A percentile compares a stretch with the other conserved stretches of the same genome.
These are phyloP conservation scores for Closterium sp. DNA, from an alignment of 139 green algal species.

Conservation along the genomic window DNA sequence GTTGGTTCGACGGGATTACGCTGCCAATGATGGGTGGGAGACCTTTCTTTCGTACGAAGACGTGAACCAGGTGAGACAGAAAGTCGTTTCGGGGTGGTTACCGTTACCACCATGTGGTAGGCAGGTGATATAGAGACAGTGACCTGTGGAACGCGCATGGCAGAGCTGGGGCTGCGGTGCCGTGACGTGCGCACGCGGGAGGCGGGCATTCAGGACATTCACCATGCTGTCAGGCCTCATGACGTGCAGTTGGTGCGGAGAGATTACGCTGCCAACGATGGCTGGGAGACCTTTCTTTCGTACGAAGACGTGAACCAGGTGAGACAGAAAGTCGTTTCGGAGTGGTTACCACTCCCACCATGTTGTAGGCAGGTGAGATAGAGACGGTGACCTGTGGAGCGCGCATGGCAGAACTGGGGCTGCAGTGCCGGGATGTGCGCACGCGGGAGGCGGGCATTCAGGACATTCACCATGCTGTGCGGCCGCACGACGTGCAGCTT, in stretches of 20 bases:
- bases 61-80: constrained; percentile 60
- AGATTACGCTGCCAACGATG: constrained; percentile 90
- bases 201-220: constrained; percentile 95
- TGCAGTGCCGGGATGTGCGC: constrained; percentile 83
- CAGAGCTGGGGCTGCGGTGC: constrained; percentile 72
- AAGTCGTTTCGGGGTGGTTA: not conserved
- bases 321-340: not conserved
- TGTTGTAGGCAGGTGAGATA: not conserved
- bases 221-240: constrained; percentile 75
- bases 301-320: constrained; percentile 87
- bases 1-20: too few species aligned
- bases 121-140: too few species aligned
- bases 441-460: constrained; percentile 94
- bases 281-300: constrained; percentile 96
- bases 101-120: too few species aligned
- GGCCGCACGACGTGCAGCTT: constrained; percentile 87
- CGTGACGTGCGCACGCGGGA: constrained; percentile 93
- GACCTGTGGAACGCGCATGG: not conserved
- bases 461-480: constrained; percentile 87
- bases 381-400: too few species aligned
- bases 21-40: too few species aligned
- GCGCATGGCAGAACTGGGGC: constrained; percentile 61
- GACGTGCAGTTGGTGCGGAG: constrained; percentile 24
- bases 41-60: constrained; percentile 95
- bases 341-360: too few species aligned